phyloP scores from a whole-genome alignment of 2,329 filamentous ascomycete species.

The Teratosphaeria zuluensis region DNA sequence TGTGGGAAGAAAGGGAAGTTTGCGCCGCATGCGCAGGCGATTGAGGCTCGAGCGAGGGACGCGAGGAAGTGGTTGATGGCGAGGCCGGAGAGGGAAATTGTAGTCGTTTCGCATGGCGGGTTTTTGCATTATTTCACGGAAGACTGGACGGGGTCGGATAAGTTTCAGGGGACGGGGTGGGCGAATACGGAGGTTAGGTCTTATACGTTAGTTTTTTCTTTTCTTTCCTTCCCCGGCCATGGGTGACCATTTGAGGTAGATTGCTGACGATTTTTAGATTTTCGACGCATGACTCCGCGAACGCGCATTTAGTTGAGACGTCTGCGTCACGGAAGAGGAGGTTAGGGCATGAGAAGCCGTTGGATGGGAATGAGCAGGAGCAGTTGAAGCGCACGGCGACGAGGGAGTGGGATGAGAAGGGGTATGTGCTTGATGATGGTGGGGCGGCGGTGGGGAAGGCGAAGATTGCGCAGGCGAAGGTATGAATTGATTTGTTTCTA shows the following conservation, averaged over 20 bases:
- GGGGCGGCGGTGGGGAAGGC: background rate
- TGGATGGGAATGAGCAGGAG: constrained; percentile 24
- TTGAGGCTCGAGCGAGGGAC: constrained; percentile 52
- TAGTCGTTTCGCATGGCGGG: constrained; percentile 72
- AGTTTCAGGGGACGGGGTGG: constrained; percentile 57
- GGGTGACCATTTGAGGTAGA: background rate
- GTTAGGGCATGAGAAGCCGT: constrained; percentile 18
- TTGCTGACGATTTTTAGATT: constrained; percentile 32
- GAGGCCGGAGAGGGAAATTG: constrained; percentile 54
- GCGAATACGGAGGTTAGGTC: constrained; percentile 62
- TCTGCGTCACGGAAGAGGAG: constrained; percentile 19
- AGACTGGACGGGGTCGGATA: constrained; percentile 58
- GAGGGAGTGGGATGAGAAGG: constrained; percentile 9
- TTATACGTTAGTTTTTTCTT: constrained; percentile 38
- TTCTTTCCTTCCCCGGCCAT: background rate
- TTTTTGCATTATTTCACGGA: constrained; percentile 78
- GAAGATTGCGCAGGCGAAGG: background rate
- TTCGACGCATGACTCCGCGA: constrained; percentile 29
- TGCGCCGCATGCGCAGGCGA: constrained; percentile 38
- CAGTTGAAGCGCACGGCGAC: constrained; percentile 21
- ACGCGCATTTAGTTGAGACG: constrained; percentile 27
- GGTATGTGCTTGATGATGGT: background rate
- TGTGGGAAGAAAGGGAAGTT: constrained; percentile 52
- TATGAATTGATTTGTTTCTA: background rate
- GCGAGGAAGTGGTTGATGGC: constrained; percentile 49